Evolutionary conservation across 768 basidiomycete species (phyloP).

Genomic region (Tricholoma sp.): DNA sequence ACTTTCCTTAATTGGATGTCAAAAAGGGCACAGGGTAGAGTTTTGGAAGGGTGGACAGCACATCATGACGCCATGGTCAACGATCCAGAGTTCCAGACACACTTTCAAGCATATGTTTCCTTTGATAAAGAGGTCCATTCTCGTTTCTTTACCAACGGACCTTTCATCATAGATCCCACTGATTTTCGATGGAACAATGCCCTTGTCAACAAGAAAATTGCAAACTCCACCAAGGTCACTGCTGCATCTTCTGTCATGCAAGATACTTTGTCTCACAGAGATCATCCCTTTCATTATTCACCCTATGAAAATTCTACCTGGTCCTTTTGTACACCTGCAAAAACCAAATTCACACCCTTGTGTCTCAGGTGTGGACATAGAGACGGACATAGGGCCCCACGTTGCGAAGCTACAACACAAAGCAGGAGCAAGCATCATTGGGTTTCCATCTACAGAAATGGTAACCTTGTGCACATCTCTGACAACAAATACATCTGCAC

Average conservation of each 20-base stretch:
- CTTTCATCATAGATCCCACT: neutral
- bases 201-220: neutral
- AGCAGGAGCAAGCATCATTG: neutral
- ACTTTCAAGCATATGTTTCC: neutral
- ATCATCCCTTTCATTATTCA: neutral
- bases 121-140: no score
- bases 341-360: no score
- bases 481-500: neutral
- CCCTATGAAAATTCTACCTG: neutral
- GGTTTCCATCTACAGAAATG: neutral
- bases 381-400: neutral
- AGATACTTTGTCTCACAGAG: no score
- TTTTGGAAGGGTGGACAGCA: no score
- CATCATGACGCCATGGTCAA: no score
- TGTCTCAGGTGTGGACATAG: neutral
- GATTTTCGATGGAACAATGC: neutral
- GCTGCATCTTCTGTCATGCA: no score
- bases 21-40: no score
- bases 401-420: neutral
- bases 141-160: neutral
- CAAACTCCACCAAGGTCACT: neutral
- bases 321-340: neutral
- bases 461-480: neutral
- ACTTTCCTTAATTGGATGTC: no score
- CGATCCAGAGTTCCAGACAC: neutral